These are phyloP conservation scores for Delphinella strobiligena DNA, from an alignment of 2,329 filamentous ascomycete genomes.

Conservation along the genomic window DNA sequence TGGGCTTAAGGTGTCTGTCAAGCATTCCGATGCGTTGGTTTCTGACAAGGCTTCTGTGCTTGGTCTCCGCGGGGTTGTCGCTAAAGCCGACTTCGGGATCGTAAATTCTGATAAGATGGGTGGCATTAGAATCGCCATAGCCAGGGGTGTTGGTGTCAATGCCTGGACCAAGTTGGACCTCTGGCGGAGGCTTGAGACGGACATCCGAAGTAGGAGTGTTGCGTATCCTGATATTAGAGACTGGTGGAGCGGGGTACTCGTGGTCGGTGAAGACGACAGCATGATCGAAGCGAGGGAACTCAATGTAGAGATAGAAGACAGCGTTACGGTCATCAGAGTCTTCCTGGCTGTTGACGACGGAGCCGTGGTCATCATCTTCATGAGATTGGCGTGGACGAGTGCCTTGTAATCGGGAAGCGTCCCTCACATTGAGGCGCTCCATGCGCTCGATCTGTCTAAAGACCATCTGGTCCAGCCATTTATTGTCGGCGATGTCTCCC, in stretches of 20 bases:
- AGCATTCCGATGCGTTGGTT: conserved; percentile 88
- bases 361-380: conserved; percentile 1
- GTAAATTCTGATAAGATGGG: conserved; percentile 70
- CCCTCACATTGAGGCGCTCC: conserved; percentile 26
- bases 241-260: conserved; percentile 75
- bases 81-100: conserved; percentile 82
- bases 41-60: conserved; percentile 82
- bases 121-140: conserved; percentile 38
- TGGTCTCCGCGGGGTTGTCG: conserved; percentile 90
- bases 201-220: conserved; percentile 53
- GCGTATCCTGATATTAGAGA: conserved; percentile 52
- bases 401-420: conserved; percentile 12
- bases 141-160: conserved; percentile 47
- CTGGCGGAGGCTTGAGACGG: conserved; percentile 66
- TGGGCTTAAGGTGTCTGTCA: conserved; percentile 90
- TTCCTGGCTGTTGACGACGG: conserved; percentile 28
- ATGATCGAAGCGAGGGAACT: conserved; percentile 90
- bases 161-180: conserved; percentile 81
- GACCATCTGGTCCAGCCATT: conserved; percentile 92
- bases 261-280: conserved; percentile 90
- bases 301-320: conserved; percentile 74
- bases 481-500: conserved; percentile 83
- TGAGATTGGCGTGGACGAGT: no score
- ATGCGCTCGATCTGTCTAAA: conserved; percentile 78
- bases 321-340: conserved; percentile 39